phyloP scores from a whole-genome alignment of 2,329 filamentous ascomycete species.

The Alternaria ventricosa region DNA sequence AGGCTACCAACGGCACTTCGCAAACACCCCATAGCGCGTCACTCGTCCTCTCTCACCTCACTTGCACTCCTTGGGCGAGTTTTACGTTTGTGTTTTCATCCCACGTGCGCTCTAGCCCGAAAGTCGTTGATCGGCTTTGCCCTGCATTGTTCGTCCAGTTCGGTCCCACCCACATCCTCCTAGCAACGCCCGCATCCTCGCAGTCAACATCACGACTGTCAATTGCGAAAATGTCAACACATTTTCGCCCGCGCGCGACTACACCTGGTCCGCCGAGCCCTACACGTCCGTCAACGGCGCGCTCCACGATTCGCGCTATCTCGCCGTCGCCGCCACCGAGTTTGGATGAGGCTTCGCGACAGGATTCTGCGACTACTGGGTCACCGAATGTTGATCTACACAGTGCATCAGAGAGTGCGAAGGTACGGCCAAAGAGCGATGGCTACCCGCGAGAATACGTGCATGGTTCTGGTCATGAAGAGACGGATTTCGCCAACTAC shows the following conservation, averaged over 20 bases:
- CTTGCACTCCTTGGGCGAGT: neutral
- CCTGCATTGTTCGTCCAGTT: neutral
- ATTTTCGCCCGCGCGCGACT: slow-evolving; percentile 12
- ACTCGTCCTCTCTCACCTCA: neutral
- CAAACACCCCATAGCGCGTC: neutral
- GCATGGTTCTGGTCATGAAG: neutral
- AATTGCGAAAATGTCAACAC: slow-evolving; percentile 4
- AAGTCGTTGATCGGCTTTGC: neutral
- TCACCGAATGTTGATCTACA: neutral
- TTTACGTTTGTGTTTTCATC: neutral
- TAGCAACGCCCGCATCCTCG: neutral
- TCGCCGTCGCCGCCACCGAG: slow-evolving; percentile 34
- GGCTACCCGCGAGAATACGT: neutral
- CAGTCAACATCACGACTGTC: neutral
- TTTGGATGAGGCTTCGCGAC: slow-evolving; percentile 8
- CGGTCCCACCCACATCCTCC: neutral
- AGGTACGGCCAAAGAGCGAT: neutral
- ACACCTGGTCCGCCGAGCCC: slow-evolving; percentile 23
- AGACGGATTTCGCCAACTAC: neutral
- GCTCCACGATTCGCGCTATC: slow-evolving; percentile 38
- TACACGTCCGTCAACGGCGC: slow-evolving; percentile 24
- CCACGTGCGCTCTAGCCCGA: neutral
- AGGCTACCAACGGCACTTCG: neutral
- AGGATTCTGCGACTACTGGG: slow-evolving; percentile 5
- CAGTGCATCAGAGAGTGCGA: neutral